Evolutionary conservation across 345 rosid species (phyloP).

Genomic region (Syzygium grande): DNA sequence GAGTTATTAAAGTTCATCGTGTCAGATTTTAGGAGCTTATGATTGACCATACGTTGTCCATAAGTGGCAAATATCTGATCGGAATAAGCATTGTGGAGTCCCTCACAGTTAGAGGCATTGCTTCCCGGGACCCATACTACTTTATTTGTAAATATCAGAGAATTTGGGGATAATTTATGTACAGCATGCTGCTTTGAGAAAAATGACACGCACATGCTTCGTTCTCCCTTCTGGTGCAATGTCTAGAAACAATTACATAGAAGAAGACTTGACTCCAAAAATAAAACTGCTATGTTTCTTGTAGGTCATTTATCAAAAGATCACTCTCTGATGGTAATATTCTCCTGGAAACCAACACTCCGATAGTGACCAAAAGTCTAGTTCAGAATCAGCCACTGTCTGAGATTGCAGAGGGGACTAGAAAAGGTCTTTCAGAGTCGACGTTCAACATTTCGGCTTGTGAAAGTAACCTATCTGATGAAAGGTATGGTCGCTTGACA

Average conservation of each 20-base stretch:
- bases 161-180: neutral
- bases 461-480: constrained; percentile 28
- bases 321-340: constrained; percentile 89
- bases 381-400: constrained; percentile 25
- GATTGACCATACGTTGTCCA: neutral
- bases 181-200: neutral
- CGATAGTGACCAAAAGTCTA: constrained; percentile 15
- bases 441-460: constrained; percentile 51
- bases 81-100: neutral
- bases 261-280: neutral
- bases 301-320: constrained; percentile 67
- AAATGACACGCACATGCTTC: neutral
- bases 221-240: neutral
- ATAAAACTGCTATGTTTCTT: neutral
- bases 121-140: neutral
- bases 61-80: neutral
- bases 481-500: constrained; percentile 36
- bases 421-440: constrained; percentile 55
- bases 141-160: neutral
- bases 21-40: neutral
- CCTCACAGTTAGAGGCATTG: neutral
- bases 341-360: constrained; percentile 37
- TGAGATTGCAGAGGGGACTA: constrained; percentile 24
- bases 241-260: neutral
- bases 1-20: neutral